Evolutionary conservation across 1,139 yeast genomes (phyloP).

Genomic region (Casaregolazyma lundiana): DNA sequence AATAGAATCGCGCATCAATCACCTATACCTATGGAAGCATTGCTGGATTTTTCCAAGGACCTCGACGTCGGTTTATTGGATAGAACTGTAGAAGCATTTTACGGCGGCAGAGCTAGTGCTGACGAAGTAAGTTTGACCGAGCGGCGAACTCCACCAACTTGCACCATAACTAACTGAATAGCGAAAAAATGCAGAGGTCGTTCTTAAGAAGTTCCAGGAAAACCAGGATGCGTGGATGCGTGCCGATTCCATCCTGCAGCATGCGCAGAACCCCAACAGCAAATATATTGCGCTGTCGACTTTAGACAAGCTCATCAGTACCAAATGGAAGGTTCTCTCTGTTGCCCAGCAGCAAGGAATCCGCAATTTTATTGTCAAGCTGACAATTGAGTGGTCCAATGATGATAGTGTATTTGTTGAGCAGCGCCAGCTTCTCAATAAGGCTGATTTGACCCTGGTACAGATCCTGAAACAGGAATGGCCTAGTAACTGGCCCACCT

Average conservation of each 20-base stretch:
- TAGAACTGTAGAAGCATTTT: constrained; percentile 81
- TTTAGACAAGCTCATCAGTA: constrained; percentile 81
- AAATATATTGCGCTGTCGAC: constrained; percentile 87
- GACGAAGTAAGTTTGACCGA: constrained; percentile 28
- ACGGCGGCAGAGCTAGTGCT: constrained; percentile 70
- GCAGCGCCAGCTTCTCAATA: constrained; percentile 82
- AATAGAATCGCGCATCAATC: background rate
- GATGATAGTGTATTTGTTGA: constrained; percentile 69
- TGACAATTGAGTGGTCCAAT: constrained; percentile 90
- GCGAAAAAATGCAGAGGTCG: constrained; percentile 77
- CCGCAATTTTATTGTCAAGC: constrained; percentile 85
- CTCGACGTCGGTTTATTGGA: constrained; percentile 78
- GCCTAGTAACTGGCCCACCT: constrained; percentile 99
- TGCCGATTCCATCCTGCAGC: constrained; percentile 83
- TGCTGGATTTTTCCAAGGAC: constrained; percentile 81
- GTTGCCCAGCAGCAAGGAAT: constrained; percentile 77
- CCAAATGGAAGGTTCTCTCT: constrained; percentile 92
- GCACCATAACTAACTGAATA: constrained; percentile 13
- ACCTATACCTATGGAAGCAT: constrained; percentile 60
- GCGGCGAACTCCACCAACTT: background rate
- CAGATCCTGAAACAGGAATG: constrained; percentile 95
- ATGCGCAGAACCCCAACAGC: constrained; percentile 74
- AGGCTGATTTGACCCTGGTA: constrained; percentile 89
- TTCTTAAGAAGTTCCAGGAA: constrained; percentile 86
- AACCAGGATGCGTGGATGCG: constrained; percentile 95